phyloP scores from a whole-genome alignment of 2,329 filamentous ascomycete species.

The Stemphylium beticola region DNA sequence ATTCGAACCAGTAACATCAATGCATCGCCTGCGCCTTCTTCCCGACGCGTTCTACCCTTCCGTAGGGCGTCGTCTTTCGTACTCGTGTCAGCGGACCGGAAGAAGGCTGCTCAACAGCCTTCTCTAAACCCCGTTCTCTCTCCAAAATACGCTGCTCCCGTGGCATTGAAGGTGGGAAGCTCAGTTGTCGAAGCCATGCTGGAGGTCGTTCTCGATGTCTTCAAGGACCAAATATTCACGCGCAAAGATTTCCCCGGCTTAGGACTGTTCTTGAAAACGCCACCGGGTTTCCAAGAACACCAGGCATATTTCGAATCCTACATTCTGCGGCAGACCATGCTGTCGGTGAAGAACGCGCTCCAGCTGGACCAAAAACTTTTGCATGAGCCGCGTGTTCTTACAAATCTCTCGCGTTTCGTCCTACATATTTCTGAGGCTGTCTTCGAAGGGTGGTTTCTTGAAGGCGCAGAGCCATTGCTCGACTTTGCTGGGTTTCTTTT shows the following conservation, averaged over 20 bases:
- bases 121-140: conserved; percentile 69
- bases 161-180: conserved; percentile 64
- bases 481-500: conserved; percentile 86
- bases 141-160: conserved; percentile 59
- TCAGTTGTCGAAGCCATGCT: conserved; percentile 77
- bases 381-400: conserved; percentile 81
- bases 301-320: conserved; percentile 96
- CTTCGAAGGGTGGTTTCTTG: conserved; percentile 95
- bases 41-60: conserved; percentile 65
- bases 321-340: conserved; percentile 75
- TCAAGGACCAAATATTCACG: conserved; percentile 81
- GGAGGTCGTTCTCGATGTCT: conserved; percentile 78
- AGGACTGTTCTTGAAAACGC: conserved; percentile 82
- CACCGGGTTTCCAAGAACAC: conserved; percentile 91
- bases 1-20: conserved; percentile 73
- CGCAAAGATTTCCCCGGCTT: conserved; percentile 93
- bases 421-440: conserved; percentile 85
- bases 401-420: conserved; percentile 82
- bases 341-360: conserved; percentile 72
- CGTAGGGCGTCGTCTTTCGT: conserved; percentile 90
- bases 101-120: conserved; percentile 62
- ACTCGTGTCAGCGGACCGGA: conserved; percentile 75
- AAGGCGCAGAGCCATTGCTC: conserved; percentile 80
- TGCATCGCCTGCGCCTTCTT: conserved; percentile 37
- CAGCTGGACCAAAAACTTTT: conserved; percentile 74